These are phyloP conservation scores for Chaetomiaceae sp. DNA, from an alignment of 2,329 filamentous ascomycete species.

Conservation along the genomic window DNA sequence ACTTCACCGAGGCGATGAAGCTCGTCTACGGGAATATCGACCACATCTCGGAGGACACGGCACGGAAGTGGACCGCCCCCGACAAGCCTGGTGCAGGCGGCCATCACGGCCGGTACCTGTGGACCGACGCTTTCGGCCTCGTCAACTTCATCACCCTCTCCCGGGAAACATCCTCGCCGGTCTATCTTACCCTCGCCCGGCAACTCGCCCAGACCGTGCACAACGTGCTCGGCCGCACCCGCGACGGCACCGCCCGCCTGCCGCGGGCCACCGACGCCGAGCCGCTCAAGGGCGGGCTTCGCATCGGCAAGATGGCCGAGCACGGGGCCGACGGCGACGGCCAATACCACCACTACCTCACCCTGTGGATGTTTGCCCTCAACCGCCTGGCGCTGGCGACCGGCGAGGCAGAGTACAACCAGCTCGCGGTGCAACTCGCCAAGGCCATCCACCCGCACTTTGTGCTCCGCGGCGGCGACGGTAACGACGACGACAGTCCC, in stretches of 20 bases:
- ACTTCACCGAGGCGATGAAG: constrained; percentile 36
- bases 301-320: constrained; percentile 52
- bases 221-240: constrained; percentile 45
- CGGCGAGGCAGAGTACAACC: constrained; percentile 43
- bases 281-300: constrained; percentile 49
- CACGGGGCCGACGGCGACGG: constrained; percentile 49
- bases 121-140: constrained; percentile 58
- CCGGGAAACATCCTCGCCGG: constrained; percentile 31
- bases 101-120: constrained; percentile 54
- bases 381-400: constrained; percentile 48
- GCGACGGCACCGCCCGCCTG: constrained; percentile 43
- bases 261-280: constrained; percentile 47
- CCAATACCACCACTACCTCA: constrained; percentile 59
- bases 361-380: constrained; percentile 59
- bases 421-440: constrained; percentile 47
- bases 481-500: constrained; percentile 1
- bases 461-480: constrained; percentile 29
- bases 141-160: constrained; percentile 54
- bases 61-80: constrained; percentile 42
- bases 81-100: constrained; percentile 43
- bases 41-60: constrained; percentile 24
- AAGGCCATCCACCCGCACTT: constrained; percentile 50
- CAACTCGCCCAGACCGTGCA: constrained; percentile 49
- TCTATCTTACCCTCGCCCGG: constrained; percentile 46
- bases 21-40: constrained; percentile 34